phyloP scores from a whole-genome alignment of 2,329 filamentous ascomycete genomes.

The Pestalotiopsis sp. region DNA sequence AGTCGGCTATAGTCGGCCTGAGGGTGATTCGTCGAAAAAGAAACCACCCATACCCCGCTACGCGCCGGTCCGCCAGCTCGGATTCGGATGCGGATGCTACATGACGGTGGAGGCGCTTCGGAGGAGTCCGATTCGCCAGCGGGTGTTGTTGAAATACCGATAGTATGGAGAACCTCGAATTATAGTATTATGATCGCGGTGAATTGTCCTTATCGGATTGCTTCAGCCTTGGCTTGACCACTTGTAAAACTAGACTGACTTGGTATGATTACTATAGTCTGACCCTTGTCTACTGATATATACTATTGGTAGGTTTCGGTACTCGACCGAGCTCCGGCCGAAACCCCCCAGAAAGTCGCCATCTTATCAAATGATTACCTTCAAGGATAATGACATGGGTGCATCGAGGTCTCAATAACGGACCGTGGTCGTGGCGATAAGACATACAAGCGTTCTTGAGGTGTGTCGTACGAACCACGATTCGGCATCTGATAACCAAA shows the following conservation, averaged over 20 bases:
- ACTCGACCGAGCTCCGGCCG: conserved; percentile 3
- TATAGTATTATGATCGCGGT: not conserved
- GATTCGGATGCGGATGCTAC: not conserved
- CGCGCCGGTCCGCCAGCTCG: not conserved
- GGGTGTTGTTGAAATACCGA: conserved; percentile 1
- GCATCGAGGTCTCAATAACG: not conserved
- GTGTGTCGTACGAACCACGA: not conserved
- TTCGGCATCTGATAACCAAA: not conserved
- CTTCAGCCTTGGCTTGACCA: not conserved
- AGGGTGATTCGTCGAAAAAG: not conserved
- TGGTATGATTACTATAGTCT: not conserved
- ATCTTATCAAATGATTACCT: not conserved
- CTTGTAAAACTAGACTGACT: not conserved
- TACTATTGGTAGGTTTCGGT: not conserved
- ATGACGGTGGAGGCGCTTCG: not conserved
- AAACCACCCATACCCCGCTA: not conserved
- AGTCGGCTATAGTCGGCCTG: not conserved
- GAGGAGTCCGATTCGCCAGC: not conserved
- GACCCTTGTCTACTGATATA: not conserved
- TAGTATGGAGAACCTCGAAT: not conserved
- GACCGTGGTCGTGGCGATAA: not conserved
- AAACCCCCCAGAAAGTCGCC: not conserved
- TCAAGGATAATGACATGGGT: not conserved
- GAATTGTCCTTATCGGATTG: not conserved
- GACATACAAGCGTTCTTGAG: not conserved